Percentiles rank a stretch among this genome's conserved stretches.
phyloP scores from a whole-genome alignment of 345 rosid genomes.

The Zanthoxylum bungeanum region DNA sequence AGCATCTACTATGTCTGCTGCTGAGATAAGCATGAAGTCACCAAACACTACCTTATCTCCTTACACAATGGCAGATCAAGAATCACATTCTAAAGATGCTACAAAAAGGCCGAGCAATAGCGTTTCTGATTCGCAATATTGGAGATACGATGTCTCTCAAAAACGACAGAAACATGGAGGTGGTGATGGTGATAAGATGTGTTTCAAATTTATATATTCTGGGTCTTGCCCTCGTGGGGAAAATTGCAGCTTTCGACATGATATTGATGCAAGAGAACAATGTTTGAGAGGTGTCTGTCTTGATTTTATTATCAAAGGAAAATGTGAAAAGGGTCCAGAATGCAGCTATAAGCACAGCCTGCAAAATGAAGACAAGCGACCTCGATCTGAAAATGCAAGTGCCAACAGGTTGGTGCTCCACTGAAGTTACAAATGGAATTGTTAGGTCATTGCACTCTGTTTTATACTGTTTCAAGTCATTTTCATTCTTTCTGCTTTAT shows the following conservation, averaged over 20 bases:
- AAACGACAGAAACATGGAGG: constrained; percentile 71
- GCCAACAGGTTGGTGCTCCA: constrained; percentile 45
- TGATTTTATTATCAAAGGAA: constrained; percentile 88
- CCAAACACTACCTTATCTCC: constrained; percentile 68
- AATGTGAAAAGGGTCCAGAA: constrained; percentile 89
- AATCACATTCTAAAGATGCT: constrained; percentile 34
- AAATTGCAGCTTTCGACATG: constrained; percentile 70
- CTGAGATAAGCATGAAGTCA: constrained; percentile 71
- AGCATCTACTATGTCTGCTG: constrained; percentile 69
- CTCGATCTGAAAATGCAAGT: constrained; percentile 45
- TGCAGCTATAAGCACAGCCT: constrained; percentile 86
- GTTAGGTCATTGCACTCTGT: constrained; percentile 9
- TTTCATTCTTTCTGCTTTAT: constrained; percentile 1
- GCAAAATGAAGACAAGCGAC: constrained; percentile 49
- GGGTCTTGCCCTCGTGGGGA: constrained; percentile 83
- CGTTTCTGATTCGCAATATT: constrained; percentile 67
- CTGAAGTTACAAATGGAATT: neutral
- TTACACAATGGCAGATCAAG: constrained; percentile 47
- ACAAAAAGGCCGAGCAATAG: constrained; percentile 49
- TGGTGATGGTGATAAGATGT: constrained; percentile 56
- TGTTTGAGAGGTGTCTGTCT: constrained; percentile 85
- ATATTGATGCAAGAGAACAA: constrained; percentile 76
- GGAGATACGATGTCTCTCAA: constrained; percentile 87
- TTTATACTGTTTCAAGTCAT: constrained; percentile 1
- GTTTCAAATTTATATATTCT: constrained; percentile 80